Percentiles rank a stretch among this genome's conserved stretches.
phyloP scores from a whole-genome alignment of 352 stramenopile genomes.

The Globisporangium cystogenes region DNA sequence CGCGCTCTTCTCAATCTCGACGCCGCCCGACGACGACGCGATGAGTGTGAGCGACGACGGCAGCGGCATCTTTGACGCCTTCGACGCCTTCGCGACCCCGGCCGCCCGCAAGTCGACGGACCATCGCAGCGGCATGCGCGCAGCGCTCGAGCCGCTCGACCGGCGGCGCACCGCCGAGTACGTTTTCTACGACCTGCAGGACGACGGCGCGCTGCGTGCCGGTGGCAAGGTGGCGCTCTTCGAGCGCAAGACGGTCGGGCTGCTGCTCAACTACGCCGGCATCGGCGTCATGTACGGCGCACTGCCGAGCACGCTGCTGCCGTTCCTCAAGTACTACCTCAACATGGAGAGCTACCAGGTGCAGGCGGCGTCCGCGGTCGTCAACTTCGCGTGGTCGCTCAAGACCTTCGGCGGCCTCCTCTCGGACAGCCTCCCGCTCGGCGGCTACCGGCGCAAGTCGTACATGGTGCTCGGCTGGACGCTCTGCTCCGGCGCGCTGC shows the following conservation, averaged over 20 bases:
- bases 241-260: slow-evolving; percentile 33
- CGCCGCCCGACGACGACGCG: neutral
- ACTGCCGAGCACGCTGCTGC: slow-evolving; percentile 39
- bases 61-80: slow-evolving; percentile 2
- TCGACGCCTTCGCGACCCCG: neutral
- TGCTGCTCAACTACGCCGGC: slow-evolving; percentile 65
- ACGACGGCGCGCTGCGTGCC: slow-evolving; percentile 51
- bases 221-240: slow-evolving; percentile 47
- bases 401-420: slow-evolving; percentile 57
- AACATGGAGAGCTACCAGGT: slow-evolving; percentile 59
- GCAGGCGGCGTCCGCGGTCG: slow-evolving; percentile 21
- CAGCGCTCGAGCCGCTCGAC: neutral
- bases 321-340: slow-evolving; percentile 35
- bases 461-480: slow-evolving; percentile 53
- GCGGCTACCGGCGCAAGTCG: slow-evolving; percentile 39
- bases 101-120: neutral
- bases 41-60: neutral
- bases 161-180: slow-evolving; percentile 21
- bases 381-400: slow-evolving; percentile 54
- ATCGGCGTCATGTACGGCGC: slow-evolving; percentile 68
- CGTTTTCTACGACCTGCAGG: slow-evolving; percentile 56
- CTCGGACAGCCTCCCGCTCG: slow-evolving; percentile 52
- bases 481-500: slow-evolving; percentile 16
- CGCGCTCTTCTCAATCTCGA: neutral
- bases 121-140: neutral